These are phyloP conservation scores for Nothophaeocryptopus gaeumannii DNA, from an alignment of 2,329 filamentous ascomycete species.

Conservation along the genomic window DNA sequence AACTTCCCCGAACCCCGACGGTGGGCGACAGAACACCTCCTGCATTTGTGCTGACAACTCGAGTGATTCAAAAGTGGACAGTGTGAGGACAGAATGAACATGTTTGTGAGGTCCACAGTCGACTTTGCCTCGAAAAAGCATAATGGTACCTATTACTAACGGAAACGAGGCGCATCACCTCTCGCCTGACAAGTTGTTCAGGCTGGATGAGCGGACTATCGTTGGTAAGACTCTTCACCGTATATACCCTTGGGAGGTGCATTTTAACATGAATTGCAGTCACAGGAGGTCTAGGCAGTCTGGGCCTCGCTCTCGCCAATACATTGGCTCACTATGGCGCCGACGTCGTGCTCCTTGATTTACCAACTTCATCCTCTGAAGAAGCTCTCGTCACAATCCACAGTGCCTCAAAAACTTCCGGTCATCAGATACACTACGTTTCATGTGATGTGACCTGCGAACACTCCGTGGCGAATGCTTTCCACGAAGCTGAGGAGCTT, in stretches of 20 bases:
- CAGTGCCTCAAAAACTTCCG: background rate
- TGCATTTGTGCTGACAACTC: too few species aligned
- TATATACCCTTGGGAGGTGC: background rate
- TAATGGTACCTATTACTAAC: background rate
- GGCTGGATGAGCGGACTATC: constrained; percentile 2
- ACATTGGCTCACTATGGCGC: constrained; percentile 5
- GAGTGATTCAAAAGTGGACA: too few species aligned
- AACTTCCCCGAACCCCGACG: background rate
- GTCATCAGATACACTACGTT: background rate
- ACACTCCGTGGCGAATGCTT: background rate
- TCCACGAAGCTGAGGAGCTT: background rate
- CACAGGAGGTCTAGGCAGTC: constrained; percentile 8
- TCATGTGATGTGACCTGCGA: constrained; percentile 7
- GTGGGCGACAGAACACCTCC: too few species aligned
- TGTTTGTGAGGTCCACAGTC: background rate
- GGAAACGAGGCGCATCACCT: background rate
- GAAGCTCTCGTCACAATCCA: background rate
- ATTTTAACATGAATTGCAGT: constrained; percentile 1
- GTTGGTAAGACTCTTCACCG: background rate
- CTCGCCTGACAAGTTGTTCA: constrained; percentile 1
- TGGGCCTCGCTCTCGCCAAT: constrained; percentile 1
- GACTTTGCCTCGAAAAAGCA: background rate
- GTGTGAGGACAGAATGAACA: too few species aligned
- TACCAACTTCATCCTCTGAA: background rate
- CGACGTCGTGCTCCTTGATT: constrained; percentile 4